A percentile compares a stretch with the other conserved stretches of the same genome.
Evolutionary conservation across 2,329 filamentous ascomycete genomes (phyloP).

Genomic region (Xylaria sp.): DNA sequence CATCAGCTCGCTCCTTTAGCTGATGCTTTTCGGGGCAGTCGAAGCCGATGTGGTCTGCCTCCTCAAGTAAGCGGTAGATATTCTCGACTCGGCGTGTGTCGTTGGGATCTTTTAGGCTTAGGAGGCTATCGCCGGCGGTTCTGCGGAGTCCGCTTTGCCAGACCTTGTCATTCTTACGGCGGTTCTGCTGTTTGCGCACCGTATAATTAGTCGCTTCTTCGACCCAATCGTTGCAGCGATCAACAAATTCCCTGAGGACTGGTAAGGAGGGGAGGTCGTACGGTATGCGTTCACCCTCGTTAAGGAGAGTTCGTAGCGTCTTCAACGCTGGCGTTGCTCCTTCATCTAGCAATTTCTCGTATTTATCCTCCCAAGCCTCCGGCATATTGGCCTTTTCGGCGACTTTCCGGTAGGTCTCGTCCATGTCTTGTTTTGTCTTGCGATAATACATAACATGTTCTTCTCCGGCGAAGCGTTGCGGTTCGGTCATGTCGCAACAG

Average conservation of each 20-base stretch:
- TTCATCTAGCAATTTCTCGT: constrained; percentile 84
- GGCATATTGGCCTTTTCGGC: constrained; percentile 87
- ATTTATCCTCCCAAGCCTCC: constrained; percentile 90
- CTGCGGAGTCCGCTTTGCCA: constrained; percentile 81
- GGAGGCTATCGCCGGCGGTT: constrained; percentile 65
- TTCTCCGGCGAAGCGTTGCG: constrained; percentile 74
- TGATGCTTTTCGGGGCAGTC: constrained; percentile 91
- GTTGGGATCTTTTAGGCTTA: constrained; percentile 80
- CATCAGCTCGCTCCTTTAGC: constrained; percentile 84
- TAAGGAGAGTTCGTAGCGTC: constrained; percentile 81
- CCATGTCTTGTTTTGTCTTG: constrained; percentile 77
- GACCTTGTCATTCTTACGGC: constrained; percentile 91
- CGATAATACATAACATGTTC: constrained; percentile 83
- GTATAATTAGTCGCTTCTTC: constrained; percentile 97
- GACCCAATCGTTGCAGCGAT: constrained; percentile 96
- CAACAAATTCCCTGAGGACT: constrained; percentile 87
- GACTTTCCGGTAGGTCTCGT: constrained; percentile 76
- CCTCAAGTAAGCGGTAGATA: constrained; percentile 83
- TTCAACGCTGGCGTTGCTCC: constrained; percentile 88
- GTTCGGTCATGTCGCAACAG: constrained; percentile 78
- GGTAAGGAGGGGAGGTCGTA: constrained; percentile 86
- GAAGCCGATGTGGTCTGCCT: constrained; percentile 89
- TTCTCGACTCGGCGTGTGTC: constrained; percentile 91
- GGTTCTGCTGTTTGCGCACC: constrained; percentile 95
- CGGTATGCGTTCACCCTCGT: constrained; percentile 96